Conservation (phyloP, 495 filamentous ascomycete species). For the Lepraria neglecta region DNA sequence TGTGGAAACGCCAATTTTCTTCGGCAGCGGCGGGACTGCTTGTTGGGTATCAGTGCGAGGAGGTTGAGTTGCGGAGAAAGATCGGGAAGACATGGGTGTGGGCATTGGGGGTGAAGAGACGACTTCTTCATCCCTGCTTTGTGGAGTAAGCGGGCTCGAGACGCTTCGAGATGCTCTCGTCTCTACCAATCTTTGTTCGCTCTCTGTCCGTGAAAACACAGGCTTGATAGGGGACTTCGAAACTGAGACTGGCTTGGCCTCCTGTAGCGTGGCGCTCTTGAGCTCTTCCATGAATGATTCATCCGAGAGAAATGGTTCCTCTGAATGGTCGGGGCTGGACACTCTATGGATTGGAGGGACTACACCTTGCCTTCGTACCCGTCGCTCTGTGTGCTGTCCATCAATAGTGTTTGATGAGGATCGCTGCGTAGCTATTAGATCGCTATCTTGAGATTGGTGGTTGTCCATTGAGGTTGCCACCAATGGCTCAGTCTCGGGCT, state of each 20-base stretch:
- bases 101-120: conserved; percentile 35
- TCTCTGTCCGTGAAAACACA: conserved; percentile 46
- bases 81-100: conserved; percentile 23
- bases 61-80: conserved; percentile 23
- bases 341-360: conserved; percentile 35
- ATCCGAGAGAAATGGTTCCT: conserved; percentile 65
- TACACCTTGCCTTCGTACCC: conserved; percentile 18
- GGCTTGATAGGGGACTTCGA: conserved; percentile 76
- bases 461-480: neutral
- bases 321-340: conserved; percentile 50
- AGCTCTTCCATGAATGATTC: conserved; percentile 89
- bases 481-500: neutral
- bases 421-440: neutral
- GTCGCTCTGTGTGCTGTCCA: neutral
- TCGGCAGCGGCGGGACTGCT: conserved; percentile 44
- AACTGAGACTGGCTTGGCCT: conserved; percentile 76
- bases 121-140: conserved; percentile 22
- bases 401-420: conserved; percentile 3
- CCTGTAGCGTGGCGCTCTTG: conserved; percentile 70
- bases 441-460: neutral
- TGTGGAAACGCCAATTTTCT: conserved; percentile 75
- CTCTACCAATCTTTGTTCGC: conserved; percentile 31
- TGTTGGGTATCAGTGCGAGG: conserved; percentile 18
- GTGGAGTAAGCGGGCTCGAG: conserved; percentile 33
- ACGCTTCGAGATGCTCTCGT: conserved; percentile 47